Evolutionary conservation across 2,329 filamentous ascomycete genomes (phyloP), one percentile per base, ranked within the genome.

Genomic region (Botryotinia calthae): DNA sequence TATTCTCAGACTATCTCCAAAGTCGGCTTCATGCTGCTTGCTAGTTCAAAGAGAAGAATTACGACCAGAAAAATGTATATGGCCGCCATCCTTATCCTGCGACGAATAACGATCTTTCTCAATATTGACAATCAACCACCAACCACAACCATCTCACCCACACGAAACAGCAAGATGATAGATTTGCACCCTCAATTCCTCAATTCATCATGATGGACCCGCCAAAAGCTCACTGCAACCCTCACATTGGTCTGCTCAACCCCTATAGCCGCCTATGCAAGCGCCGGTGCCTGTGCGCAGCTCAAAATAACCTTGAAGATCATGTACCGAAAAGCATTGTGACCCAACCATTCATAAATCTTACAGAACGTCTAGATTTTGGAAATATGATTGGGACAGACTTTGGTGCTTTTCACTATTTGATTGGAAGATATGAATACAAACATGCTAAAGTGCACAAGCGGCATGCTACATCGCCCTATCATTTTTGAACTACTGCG

Each of bases 361-460:
- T 31, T 18, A 40, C 46, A 42, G 48, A 16, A 42, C 12, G n/a
- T 54, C 46, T 28, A 54, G 16, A 67, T 56, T 67, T 20, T 31
- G 18, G 18, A 42, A 22, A 28, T 20, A 22, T 56, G 34, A 42
- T 67, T 56, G 64, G 46, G 22, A 31, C 18, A 28, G 16, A 18
- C 34, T 8, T 42, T 28, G 22, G 10, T 25, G 31, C 4, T 0
- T 56, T 40, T 42, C 22, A 7, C 48, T 18, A 10, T 67, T 12
- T 67, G 48, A 67, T 67, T 67, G 65, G 65, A 42, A 67, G 48
- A 56, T 67, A 20, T 37, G 34, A 31, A 56, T 40, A 66, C 31
- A 37, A 16, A 56, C 51, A 56, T 56, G 7, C n/a, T 14, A 8
- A 28, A 20, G 25, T 56, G 34, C 37, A 56, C n/a, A 56, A 56